Base-by-base conservation (phyloP, 306 rosid species). In the Vicia faba region DNA sequence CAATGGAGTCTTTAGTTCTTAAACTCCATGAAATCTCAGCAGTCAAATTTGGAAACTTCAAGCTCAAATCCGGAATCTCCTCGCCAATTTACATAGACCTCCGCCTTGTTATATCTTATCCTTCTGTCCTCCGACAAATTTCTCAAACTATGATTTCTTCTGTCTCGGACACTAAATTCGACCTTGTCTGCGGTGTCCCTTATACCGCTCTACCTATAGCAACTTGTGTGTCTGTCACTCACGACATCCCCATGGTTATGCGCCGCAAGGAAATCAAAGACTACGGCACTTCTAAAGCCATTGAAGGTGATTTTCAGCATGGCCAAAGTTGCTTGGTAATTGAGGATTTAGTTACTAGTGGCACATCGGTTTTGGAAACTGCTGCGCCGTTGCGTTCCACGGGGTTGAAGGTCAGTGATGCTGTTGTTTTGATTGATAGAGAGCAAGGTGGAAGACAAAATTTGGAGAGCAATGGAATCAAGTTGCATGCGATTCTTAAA, bases 381-480 rank as follows among this genome's bases (percentile, higher is more conserved):
- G 93, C 87, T 19, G 98, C 81, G 1, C 96, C 98, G 0, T 56
- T 89, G 35, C 93, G 88, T 11, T 81, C 91, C 2, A 82, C 83
- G 11, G 96, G 98, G 15, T 67, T 89, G 65, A 84, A 78, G 66
- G 96, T 92, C 23, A 69, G 70, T 18, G 96, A 92, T 50, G 91
- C 96, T 14, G 89, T 87, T 10, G 96, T 92, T 35, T 64, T 89
- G 84, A 88, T 92, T 4, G 96, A 89, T 49, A 84, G 96, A 64
- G 96, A 89, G 64, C 96, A 92, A 64, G 96, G 98, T 1, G 98
- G 93, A 50, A 79, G 89, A 75, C 89, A 92, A 85, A 92, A 89
- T 84, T 76, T 92, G 73, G 85, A 80, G 83, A 79, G 76, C 66
- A 86, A 80, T 15, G 96, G 89, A 69, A 92, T 92, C 62, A 78